Conservation (phyloP, 2,329 filamentous ascomycete species). For the Hymenoscyphus occultus region DNA sequence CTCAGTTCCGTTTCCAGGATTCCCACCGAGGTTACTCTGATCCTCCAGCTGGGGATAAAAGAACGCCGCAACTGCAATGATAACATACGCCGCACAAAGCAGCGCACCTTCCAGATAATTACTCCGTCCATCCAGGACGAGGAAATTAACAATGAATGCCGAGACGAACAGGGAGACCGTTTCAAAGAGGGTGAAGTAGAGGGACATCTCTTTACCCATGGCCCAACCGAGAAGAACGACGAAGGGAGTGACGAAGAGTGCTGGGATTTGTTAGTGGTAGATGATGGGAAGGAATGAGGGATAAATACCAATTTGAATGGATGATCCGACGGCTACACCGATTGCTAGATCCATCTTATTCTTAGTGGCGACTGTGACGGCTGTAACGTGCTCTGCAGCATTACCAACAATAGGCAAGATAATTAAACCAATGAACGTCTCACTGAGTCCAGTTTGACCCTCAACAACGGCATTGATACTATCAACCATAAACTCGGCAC, state of each 20-base stretch:
- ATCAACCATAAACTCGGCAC: conserved; percentile 68
- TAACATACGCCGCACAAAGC: conserved; percentile 64
- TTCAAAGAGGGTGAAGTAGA: conserved; percentile 88
- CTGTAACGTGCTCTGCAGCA: conserved; percentile 70
- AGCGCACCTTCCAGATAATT: conserved; percentile 82
- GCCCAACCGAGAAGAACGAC: conserved; percentile 71
- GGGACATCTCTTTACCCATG: conserved; percentile 65
- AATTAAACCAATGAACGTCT: conserved; percentile 69
- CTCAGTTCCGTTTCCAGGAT: conserved; percentile 14
- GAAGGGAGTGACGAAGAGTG: conserved; percentile 67
- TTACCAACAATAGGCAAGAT: conserved; percentile 72
- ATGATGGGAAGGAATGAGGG: background rate
- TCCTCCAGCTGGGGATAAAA: conserved; percentile 58
- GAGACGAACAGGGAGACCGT: conserved; percentile 82
- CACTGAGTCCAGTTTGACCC: conserved; percentile 51
- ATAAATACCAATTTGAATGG: conserved; percentile 63
- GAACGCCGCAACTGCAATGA: conserved; percentile 64
- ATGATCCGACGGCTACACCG: conserved; percentile 67
- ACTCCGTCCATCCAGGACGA: conserved; percentile 79
- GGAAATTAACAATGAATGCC: conserved; percentile 82
- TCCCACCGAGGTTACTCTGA: conserved; percentile 42
- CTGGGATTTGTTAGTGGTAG: conserved; percentile 25
- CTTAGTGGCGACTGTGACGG: conserved; percentile 67
- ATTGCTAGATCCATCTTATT: conserved; percentile 77
- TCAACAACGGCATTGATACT: conserved; percentile 63